These are phyloP conservation scores for Phlegmacium glaucopus DNA, from an alignment of 768 basidiomycete species.

Conservation along the genomic window DNA sequence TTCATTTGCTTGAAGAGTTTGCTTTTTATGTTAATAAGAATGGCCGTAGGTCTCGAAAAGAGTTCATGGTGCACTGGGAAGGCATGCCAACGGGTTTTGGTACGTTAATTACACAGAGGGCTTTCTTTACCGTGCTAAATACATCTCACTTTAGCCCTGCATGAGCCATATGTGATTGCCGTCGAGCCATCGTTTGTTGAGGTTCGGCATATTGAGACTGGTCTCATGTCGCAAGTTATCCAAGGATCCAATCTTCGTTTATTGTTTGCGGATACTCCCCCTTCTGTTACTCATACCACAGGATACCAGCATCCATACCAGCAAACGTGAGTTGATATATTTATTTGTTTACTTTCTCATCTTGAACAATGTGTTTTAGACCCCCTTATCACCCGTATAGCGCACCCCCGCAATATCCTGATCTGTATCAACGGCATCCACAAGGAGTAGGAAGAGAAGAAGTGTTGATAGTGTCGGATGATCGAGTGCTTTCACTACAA, in stretches of 20 bases:
- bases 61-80: constrained; percentile 98
- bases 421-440: constrained; percentile 41
- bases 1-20: constrained; percentile 63
- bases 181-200: constrained; percentile 97
- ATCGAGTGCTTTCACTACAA: constrained; percentile 73
- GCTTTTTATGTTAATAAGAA: constrained; percentile 99
- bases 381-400: constrained; percentile 16
- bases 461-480: constrained; percentile 88
- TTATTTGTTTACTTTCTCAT: background rate
- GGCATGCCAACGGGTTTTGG: constrained; percentile 93
- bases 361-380: constrained; percentile 5
- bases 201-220: constrained; percentile 92
- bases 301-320: constrained; percentile 29
- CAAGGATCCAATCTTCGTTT: constrained; percentile 88
- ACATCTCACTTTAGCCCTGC: constrained; percentile 60
- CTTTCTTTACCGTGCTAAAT: background rate
- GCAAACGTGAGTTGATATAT: constrained; percentile 18
- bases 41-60: constrained; percentile 83
- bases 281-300: constrained; percentile 68
- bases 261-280: constrained; percentile 91
- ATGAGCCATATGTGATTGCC: constrained; percentile 94
- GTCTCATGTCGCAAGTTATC: constrained; percentile 90
- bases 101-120: constrained; percentile 36
- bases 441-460: constrained; percentile 68
- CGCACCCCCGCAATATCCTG: constrained; percentile 31